A percentile compares a stretch with the other conserved stretches of the same genome.
phyloP scores from a whole-genome alignment of 495 filamentous ascomycete species.

The Lentithecium fluviatile region DNA sequence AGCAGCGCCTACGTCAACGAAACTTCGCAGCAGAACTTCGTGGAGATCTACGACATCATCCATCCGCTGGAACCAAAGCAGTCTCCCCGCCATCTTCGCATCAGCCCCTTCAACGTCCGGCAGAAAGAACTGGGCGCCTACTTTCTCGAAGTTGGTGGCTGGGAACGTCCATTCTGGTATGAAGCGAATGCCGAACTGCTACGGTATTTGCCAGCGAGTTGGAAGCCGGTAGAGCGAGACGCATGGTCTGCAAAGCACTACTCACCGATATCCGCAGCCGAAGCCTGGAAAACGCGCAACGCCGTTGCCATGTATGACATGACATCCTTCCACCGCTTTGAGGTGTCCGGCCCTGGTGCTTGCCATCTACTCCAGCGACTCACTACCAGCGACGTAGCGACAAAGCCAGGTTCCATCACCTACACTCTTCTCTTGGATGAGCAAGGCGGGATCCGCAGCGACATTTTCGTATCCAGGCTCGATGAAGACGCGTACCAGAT shows the following conservation, averaged over 20 bases:
- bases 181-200: conserved; percentile 49
- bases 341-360: conserved; percentile 51
- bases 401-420: conserved; percentile 44
- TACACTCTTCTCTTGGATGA: conserved; percentile 50
- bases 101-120: conserved; percentile 49
- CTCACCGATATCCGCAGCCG: conserved; percentile 52
- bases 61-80: conserved; percentile 51
- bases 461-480: conserved; percentile 47
- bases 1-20: conserved; percentile 48
- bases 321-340: conserved; percentile 53
- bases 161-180: conserved; percentile 56
- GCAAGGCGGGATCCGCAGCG: conserved; percentile 46
- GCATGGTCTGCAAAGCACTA: conserved; percentile 49
- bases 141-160: conserved; percentile 52
- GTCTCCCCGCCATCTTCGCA: conserved; percentile 50
- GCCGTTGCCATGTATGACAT: conserved; percentile 56
- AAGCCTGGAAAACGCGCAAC: conserved; percentile 55
- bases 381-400: conserved; percentile 47
- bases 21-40: conserved; percentile 53
- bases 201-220: conserved; percentile 45
- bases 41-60: conserved; percentile 55
- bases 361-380: conserved; percentile 48
- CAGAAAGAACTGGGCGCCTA: conserved; percentile 51
- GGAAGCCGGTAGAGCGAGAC: conserved; percentile 49
- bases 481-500: conserved; percentile 48